Base-by-base conservation (phyloP, 495 filamentous ascomycete genomes). In the Chaetomium cochliodes region DNA sequence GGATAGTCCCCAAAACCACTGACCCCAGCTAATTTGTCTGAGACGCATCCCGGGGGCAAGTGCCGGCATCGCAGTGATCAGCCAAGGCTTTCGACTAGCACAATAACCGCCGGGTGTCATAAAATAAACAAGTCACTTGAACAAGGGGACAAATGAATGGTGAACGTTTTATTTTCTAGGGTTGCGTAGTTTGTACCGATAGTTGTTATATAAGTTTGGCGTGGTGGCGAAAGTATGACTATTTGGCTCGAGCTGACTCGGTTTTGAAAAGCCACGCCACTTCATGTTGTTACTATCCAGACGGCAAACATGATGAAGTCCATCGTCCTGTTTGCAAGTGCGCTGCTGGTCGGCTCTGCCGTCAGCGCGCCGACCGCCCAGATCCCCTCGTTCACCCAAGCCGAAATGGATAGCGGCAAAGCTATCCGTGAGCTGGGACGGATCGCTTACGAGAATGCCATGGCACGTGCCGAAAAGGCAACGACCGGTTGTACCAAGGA, bases 401-500 rank as follows among this genome's bases (percentile, higher is more conserved):
- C 60, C 25, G 72, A 78, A 28, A 75, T 79, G 64, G 70, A 74
- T 66, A 75, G 75, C 12, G 77, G 76, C 23, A 71, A 77, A 54
- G 77, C 73, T 16, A 62, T 79, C 33, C 67, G 68, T 20, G 41
- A 73, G 39, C 63, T 79, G 5, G 57, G 72, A 22, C 70, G 75
- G 60, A 72, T 69, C 5, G 77, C 77, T 25, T 71, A 72, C 11
- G 67, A 76, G 25, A 73, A 37, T 37, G 73, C 77, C 53, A 66
- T 77, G 65, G 71, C 73, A 25, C 73, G 76, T 4, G 67, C 70
- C 23, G 72, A 67, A 41, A 69, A 72, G 28, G 63, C 70, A 1
- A 66, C 67, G n/a, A 65, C 65, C 2, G 73, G 62, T n/a, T 82
- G 80, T 66, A 80, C 73, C 37, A 76, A 78, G 69, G 74, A 76